A percentile compares a stretch with the other conserved stretches of the same genome.
Evolutionary conservation across 164 flowering plant species (phyloP).

Genomic region (Umbilicus rupestris): DNA sequence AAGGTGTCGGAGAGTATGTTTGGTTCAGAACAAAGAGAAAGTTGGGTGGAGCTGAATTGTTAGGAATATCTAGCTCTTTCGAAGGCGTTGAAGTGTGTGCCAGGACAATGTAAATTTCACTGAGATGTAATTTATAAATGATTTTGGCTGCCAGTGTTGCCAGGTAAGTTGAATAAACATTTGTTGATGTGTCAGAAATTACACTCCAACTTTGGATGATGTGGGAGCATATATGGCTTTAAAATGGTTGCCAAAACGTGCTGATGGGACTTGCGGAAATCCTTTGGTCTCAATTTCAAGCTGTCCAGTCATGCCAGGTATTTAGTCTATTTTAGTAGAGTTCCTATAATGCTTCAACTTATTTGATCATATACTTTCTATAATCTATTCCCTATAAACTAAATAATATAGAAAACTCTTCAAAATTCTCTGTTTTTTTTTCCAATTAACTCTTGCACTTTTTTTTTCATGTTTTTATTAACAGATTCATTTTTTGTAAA

Average conservation of each 20-base stretch:
- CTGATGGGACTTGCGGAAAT: constrained; percentile 64
- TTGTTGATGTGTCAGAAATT: constrained; percentile 36
- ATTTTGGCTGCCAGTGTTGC: background rate
- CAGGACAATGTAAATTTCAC: constrained; percentile 47
- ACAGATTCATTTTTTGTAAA: too few species aligned
- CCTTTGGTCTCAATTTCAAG: constrained; percentile 55
- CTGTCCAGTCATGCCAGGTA: constrained; percentile 74
- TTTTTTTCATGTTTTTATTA: background rate
- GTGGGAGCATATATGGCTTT: constrained; percentile 80
- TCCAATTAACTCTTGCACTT: background rate
- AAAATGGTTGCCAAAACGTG: constrained; percentile 80
- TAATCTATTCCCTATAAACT: background rate
- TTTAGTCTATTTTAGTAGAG: background rate
- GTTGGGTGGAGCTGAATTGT: constrained; percentile 42
- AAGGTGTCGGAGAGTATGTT: constrained; percentile 67
- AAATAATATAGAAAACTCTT: background rate
- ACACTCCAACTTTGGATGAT: constrained; percentile 79
- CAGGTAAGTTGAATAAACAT: background rate
- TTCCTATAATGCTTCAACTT: background rate
- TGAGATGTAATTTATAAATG: background rate
- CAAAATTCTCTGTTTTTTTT: background rate
- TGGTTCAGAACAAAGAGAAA: constrained; percentile 66
- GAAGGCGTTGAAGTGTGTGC: constrained; percentile 43
- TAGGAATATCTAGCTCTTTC: constrained; percentile 28
- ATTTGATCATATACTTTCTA: background rate